phyloP scores from a whole-genome alignment of 139 green algal species.

The Coelastrella sp. region DNA sequence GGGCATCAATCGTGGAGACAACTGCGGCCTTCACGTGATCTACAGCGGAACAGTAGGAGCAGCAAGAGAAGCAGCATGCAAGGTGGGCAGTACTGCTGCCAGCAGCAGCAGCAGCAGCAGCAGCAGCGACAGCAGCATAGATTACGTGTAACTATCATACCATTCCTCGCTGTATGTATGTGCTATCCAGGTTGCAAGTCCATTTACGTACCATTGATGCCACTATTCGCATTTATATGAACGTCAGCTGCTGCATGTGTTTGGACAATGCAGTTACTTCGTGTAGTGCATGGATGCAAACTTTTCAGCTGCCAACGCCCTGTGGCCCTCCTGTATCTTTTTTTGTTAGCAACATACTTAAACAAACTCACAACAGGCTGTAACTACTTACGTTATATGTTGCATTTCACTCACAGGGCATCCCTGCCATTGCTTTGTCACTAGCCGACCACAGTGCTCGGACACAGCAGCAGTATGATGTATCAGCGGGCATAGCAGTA shows the following conservation, averaged over 20 bases:
- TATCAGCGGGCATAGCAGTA: slow-evolving; percentile 43
- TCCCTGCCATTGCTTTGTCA: slow-evolving; percentile 74
- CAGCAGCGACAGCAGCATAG: not conserved
- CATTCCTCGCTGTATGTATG: too few relatives aligned
- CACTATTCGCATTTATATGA: too few relatives aligned
- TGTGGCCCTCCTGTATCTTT: too few relatives aligned
- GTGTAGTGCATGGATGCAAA: too few relatives aligned
- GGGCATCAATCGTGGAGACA: slow-evolving; percentile 89
- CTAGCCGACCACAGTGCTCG: slow-evolving; percentile 74
- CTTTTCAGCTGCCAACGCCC: too few relatives aligned
- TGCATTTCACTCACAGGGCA: slow-evolving; percentile 50
- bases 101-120: slow-evolving; percentile 18
- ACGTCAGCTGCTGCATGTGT: too few relatives aligned
- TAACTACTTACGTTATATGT: not conserved
- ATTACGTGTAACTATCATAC: too few relatives aligned
- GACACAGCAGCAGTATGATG: slow-evolving; percentile 65
- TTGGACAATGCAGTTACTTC: too few relatives aligned
- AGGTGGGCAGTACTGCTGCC: slow-evolving; percentile 42
- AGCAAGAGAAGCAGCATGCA: slow-evolving; percentile 79
- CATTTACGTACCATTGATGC: too few relatives aligned
- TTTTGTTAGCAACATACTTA: too few relatives aligned
- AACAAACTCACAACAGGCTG: too few relatives aligned
- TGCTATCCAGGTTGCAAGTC: too few relatives aligned
- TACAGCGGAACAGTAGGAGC: slow-evolving; percentile 83
- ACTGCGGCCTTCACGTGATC: slow-evolving; percentile 83